These are phyloP conservation scores for Juncus inflexus DNA, from an alignment of 176 grass and related monocot species.

Conservation along the genomic window DNA sequence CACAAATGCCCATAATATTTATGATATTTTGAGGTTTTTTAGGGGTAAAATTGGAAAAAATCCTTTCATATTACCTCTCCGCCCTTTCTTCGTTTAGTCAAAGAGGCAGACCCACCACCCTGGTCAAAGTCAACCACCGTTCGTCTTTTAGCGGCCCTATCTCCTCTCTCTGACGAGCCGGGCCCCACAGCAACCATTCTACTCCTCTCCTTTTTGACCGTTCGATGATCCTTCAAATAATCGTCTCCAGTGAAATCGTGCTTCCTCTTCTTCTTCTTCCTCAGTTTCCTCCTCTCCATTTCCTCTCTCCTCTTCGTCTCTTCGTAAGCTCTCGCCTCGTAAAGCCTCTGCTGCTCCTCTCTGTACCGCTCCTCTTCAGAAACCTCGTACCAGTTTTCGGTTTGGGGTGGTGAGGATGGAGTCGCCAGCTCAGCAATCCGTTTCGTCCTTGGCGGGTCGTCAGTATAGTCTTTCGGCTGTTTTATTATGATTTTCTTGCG, in stretches of 20 bases:
- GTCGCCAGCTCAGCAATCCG: conserved; percentile 69
- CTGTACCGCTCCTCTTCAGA: conserved; percentile 54
- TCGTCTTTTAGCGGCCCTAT: conserved; percentile 48
- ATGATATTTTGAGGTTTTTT: no score
- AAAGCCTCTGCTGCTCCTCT: conserved; percentile 41
- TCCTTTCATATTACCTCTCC: conserved; percentile 60
- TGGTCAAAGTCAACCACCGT: conserved; percentile 44
- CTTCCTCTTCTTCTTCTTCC: conserved; percentile 93
- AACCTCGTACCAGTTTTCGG: conserved; percentile 43
- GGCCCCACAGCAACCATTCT: conserved; percentile 4
- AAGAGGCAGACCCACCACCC: conserved; percentile 30
- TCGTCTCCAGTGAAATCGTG: conserved; percentile 84
- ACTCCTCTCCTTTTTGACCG: conserved; percentile 87
- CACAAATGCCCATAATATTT: no score
- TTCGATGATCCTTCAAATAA: conserved; percentile 59
- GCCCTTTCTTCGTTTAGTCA: conserved; percentile 61
- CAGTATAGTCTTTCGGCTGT: conserved; percentile 56
- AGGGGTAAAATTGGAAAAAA: neutral
- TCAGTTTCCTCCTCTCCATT: conserved; percentile 68
- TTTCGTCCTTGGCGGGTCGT: conserved; percentile 66
- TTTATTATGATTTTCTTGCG: conserved; percentile 89
- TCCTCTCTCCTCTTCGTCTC: conserved; percentile 58
- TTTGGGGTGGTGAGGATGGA: conserved; percentile 5
- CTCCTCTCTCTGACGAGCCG: conserved; percentile 47
- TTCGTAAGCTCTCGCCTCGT: conserved; percentile 56